Evolutionary conservation across 1,139 yeast genomes (phyloP), one percentile per base, ranked within the genome.

Genomic region (Diutina catenulata): DNA sequence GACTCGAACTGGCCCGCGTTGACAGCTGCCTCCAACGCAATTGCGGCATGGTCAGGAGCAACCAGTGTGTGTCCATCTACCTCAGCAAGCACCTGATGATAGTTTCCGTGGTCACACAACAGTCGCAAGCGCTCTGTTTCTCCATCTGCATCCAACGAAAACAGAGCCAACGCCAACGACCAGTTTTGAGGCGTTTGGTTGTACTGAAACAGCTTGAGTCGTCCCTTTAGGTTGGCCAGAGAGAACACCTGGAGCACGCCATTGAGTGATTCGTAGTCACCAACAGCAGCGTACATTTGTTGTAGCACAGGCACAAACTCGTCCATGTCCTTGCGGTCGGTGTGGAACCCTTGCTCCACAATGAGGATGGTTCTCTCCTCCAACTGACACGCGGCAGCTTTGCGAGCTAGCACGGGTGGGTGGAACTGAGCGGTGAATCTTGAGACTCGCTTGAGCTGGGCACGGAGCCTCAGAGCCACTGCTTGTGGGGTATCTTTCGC

Each of bases 351-450:
- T 48, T 83, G 83, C 47, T 93, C 99, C 52, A 86, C 64, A 52
- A 86, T 86, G 42, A 88, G 64, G n/a, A 91, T 76, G 0, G 97
- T 86, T 39, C 97, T 67, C 43, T 94, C 96, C 50, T 76, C 86
- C 0, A 94, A 79, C 39, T 78, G 82, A 45, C 94, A 84, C 45
- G 84, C 87, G 2, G 86, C 72, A 0, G 97, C 81, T 39, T 91
- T 69, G 29, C 69, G 63, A 0, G 95, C 96, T 49, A 93, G 65
- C 19, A 81, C 53, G 36, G 74, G 76, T 29, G 79, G 74, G 0
- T 94, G 84, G 14, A 88, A 72, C 4, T 57, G 53, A 2, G 55
- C 57, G 26, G 82, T 50, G 41, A 86, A 73, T 1, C 45, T 46
- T 38, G 73, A 74, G 3, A 67, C 67, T 20, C 50, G 47, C 15